Evolutionary conservation across 2,329 filamentous ascomycete species (phyloP).

Genomic region (Cadophora luteo-olivacea): DNA sequence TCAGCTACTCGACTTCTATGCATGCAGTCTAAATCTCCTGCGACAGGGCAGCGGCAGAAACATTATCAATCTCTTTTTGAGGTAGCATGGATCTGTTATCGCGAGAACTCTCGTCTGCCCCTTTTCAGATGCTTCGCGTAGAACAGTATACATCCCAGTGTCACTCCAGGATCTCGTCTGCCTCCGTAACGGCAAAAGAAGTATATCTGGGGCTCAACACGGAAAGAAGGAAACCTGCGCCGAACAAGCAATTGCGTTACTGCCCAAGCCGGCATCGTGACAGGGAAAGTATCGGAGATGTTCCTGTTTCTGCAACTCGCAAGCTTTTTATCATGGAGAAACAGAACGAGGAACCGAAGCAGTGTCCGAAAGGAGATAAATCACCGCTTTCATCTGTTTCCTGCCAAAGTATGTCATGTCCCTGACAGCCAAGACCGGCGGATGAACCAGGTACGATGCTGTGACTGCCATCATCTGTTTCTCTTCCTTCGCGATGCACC

Average conservation of each 20-base stretch:
- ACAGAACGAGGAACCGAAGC: not conserved
- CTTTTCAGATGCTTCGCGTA: not conserved
- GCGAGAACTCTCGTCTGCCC: not conserved
- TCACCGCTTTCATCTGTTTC: constrained; percentile 17
- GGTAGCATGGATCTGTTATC: not conserved
- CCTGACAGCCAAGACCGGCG: not conserved
- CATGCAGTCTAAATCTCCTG: not conserved
- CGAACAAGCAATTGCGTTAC: constrained; percentile 7
- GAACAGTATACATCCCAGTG: not conserved
- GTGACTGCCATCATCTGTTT: constrained; percentile 4
- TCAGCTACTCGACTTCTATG: not conserved
- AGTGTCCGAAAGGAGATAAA: not conserved
- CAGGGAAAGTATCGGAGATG: constrained; percentile 1
- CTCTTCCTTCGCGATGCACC: not conserved
- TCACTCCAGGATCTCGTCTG: not conserved
- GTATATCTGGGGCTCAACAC: not conserved
- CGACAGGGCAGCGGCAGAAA: not conserved
- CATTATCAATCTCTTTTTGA: not conserved
- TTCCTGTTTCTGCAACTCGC: constrained; percentile 6
- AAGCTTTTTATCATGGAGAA: not conserved
- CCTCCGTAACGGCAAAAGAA: not conserved
- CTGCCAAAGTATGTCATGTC: not conserved
- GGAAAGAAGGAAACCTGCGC: not conserved
- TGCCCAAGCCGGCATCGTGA: constrained; percentile 3
- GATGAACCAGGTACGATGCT: not conserved